Evolutionary conservation across 306 rosid genomes (phyloP), one percentile per base, ranked within the genome.

Genomic region (Rosa multiflora): DNA sequence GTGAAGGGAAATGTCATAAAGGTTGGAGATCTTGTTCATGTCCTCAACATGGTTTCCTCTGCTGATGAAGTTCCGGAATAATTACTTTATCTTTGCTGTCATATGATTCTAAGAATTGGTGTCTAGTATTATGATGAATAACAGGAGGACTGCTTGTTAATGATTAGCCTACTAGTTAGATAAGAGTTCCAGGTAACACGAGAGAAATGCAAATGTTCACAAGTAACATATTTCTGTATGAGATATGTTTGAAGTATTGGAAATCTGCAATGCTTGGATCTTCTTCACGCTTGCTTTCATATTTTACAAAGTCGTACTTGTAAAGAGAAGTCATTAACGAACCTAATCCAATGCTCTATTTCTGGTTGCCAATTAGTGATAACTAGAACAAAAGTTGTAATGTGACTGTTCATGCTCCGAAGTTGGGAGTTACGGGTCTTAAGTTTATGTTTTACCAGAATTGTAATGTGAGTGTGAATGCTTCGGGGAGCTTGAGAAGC

Each of bases 21-120:
- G 58, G 85, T 94, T 15, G 96, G 97, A 32, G 90, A 94, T 86
- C 83, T 85, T 71, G 87, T 94, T 74, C 56, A 74, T 70, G 89
- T 88, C 77, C 70, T 85, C 12, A 61, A 55, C 52, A 89, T 80
- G 84, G 87, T 91, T 42, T n/a, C n/a, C n/a, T n/a, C n/a, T n/a
- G n/a, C n/a, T n/a, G n/a, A n/a, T n/a, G n/a, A n/a, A n/a, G n/a
- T n/a, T n/a, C n/a, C n/a, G n/a, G n/a, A n/a, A n/a, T n/a, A n/a
- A n/a, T n/a, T n/a, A n/a, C n/a, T n/a, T n/a, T n/a, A n/a, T n/a
- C n/a, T n/a, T n/a, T n/a, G n/a, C n/a, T n/a, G n/a, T n/a, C n/a
- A n/a, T n/a, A n/a, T n/a, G n/a, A n/a, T n/a, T n/a, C n/a, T n/a
- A n/a, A n/a, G n/a, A n/a, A n/a, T n/a, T n/a, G n/a, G 0, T 23